Conservation (phyloP, 139 green algal genomes). For the Eudorina sp. region DNA sequence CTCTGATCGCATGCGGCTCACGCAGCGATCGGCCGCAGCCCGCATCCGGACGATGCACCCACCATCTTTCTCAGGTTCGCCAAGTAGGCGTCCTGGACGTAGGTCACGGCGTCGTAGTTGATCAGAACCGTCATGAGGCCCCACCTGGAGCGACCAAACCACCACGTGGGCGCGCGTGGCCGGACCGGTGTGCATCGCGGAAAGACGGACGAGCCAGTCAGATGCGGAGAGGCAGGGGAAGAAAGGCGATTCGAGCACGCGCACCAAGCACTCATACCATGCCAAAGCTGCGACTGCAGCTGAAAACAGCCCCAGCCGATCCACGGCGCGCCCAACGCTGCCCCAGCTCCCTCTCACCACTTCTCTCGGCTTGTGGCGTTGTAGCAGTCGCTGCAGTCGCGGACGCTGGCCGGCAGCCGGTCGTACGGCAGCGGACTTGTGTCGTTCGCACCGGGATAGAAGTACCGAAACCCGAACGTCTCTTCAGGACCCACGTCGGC, state of each 20-base stretch:
- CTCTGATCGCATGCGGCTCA: no score
- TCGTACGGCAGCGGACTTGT: neutral
- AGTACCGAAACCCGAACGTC: constrained; percentile 41
- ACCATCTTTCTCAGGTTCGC: neutral
- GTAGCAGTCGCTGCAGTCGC: constrained; percentile 48
- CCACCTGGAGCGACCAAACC: constrained; percentile 9
- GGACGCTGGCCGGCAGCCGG: constrained; percentile 13
- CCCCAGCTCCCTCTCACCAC: no score
- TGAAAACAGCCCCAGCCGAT: no score
- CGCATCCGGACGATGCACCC: no score
- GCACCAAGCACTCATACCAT: no score
- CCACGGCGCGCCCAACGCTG: no score
- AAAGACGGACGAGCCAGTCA: no score
- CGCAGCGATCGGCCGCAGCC: no score
- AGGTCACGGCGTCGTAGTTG: constrained; percentile 25
- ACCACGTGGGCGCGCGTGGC: neutral
- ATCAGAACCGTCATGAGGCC: constrained; percentile 33
- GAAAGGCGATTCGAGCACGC: neutral
- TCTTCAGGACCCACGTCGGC: neutral
- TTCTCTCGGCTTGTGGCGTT: constrained; percentile 48
- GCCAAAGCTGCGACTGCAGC: no score
- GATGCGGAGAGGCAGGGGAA: neutral
- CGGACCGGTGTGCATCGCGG: no score
- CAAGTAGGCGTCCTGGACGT: constrained; percentile 26
- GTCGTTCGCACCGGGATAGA: neutral